Conservation (phyloP, 768 basidiomycete genomes). For the Termitomyces bulborhizus region DNA sequence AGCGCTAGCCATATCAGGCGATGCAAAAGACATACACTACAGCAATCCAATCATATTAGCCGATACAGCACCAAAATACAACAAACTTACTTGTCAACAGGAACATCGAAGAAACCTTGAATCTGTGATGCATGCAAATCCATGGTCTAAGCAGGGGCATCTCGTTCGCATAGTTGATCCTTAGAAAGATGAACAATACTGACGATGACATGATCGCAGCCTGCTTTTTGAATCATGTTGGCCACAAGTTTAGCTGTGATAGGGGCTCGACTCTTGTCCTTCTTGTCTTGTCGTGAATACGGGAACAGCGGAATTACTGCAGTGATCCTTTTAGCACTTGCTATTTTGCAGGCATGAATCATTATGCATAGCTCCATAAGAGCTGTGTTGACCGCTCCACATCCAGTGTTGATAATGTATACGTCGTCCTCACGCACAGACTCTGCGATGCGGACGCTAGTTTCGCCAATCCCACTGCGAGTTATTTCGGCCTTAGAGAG, state of each 20-base stretch:
- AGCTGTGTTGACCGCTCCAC: constrained; percentile 82
- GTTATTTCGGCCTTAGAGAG: constrained; percentile 85
- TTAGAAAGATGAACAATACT: constrained; percentile 24
- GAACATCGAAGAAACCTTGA: constrained; percentile 99
- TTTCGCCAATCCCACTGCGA: constrained; percentile 87
- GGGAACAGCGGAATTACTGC: constrained; percentile 98
- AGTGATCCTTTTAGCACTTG: constrained; percentile 96
- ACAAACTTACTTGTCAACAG: constrained; percentile 91
- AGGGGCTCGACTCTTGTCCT: constrained; percentile 97
- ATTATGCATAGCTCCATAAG: constrained; percentile 99
- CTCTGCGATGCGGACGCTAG: constrained; percentile 85
- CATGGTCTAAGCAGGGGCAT: constrained; percentile 66
- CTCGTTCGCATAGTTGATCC: constrained; percentile 8
- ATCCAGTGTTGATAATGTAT: constrained; percentile 95
- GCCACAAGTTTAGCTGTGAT: constrained; percentile 98
- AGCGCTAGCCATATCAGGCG: background rate
- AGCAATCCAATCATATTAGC: background rate
- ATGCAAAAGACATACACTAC: constrained; percentile 37
- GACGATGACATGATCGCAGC: constrained; percentile 96
- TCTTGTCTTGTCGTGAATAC: constrained; percentile 97
- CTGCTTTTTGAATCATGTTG: constrained; percentile 90
- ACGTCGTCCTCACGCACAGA: constrained; percentile 98
- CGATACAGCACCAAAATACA: constrained; percentile 6
- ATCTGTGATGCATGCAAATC: constrained; percentile 99
- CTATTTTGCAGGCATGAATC: constrained; percentile 99